Conservation (phyloP, 2,329 filamentous ascomycete genomes). For the Exophiala aquamarina region DNA sequence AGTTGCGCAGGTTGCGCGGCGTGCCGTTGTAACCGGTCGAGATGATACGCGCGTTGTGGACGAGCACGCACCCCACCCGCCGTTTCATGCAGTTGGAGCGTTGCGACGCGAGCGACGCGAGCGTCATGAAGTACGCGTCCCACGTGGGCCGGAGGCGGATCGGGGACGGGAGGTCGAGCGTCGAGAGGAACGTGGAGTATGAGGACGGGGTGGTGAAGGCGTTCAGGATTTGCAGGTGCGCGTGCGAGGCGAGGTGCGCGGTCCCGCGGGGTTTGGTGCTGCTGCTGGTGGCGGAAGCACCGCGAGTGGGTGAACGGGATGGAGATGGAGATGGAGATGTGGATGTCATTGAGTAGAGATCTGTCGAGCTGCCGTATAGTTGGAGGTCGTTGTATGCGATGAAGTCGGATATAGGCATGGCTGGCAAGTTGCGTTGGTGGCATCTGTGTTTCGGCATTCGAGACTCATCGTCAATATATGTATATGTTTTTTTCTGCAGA, state of each 20-base stretch:
- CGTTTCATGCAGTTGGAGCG: constrained; percentile 98
- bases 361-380: constrained; percentile 62
- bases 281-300: not conserved
- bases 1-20: constrained; percentile 84
- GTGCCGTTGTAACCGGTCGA: constrained; percentile 98
- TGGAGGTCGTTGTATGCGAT: constrained; percentile 68
- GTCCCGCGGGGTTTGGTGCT: constrained; percentile 55
- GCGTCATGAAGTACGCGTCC: constrained; percentile 97
- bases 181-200: constrained; percentile 70
- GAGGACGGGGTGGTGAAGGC: constrained; percentile 69
- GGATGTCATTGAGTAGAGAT: not conserved
- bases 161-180: constrained; percentile 74
- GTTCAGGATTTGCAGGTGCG: constrained; percentile 84
- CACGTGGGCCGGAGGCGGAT: constrained; percentile 82
- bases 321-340: too few relatives aligned
- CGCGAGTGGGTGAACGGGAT: constrained; percentile 1
- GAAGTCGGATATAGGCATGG: constrained; percentile 59
- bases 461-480: constrained; percentile 6
- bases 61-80: constrained; percentile 89
- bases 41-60: constrained; percentile 76
- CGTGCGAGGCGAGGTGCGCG: constrained; percentile 74
- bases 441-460: constrained; percentile 44
- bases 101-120: constrained; percentile 87
- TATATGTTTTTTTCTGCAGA: too few relatives aligned
- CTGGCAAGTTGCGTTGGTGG: constrained; percentile 45